These are phyloP conservation scores for Apiospora hydei DNA, from an alignment of 2,329 filamentous ascomycete genomes.

Conservation along the genomic window DNA sequence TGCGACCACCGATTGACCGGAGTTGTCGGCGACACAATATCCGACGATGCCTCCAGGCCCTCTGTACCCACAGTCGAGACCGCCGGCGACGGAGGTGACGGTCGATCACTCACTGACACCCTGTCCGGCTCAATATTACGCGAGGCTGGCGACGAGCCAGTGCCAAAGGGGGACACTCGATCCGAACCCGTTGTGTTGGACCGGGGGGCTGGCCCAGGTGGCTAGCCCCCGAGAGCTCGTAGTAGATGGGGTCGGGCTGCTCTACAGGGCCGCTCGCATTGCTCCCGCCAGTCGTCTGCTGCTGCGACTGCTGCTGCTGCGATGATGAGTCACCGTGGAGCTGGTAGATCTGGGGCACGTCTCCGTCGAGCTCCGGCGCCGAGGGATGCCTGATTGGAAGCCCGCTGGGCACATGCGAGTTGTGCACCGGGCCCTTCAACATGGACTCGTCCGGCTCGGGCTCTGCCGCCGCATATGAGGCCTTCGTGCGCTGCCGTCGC, in stretches of 20 bases:
- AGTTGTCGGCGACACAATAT: slow-evolving; percentile 39
- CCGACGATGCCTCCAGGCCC: slow-evolving; percentile 31
- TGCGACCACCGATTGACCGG: slow-evolving; percentile 25
- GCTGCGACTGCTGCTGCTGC: slow-evolving; percentile 3
- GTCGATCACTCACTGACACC: neutral
- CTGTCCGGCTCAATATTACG: slow-evolving; percentile 29
- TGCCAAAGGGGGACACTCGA: slow-evolving; percentile 29
- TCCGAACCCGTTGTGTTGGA: slow-evolving; percentile 28
- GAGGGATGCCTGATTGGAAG: slow-evolving; percentile 27
- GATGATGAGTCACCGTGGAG: slow-evolving; percentile 28
- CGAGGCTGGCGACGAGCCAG: slow-evolving; percentile 26
- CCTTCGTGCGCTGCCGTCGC: slow-evolving; percentile 32
- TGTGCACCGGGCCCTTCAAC: slow-evolving; percentile 41
- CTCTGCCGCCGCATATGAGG: slow-evolving; percentile 29
- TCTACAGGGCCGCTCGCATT: neutral
- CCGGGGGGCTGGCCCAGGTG: slow-evolving; percentile 15
- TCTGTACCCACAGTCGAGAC: slow-evolving; percentile 38
- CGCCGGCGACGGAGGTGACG: slow-evolving; percentile 34
- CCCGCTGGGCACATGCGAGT: slow-evolving; percentile 35
- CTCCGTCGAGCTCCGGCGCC: slow-evolving; percentile 33
- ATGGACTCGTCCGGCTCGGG: slow-evolving; percentile 37
- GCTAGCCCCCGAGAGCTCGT: slow-evolving; percentile 38
- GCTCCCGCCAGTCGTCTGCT: slow-evolving; percentile 27
- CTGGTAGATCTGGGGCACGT: slow-evolving; percentile 31
- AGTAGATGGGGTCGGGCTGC: slow-evolving; percentile 31